These are phyloP conservation scores for Erucastrum elatum DNA, from an alignment of 345 rosid genomes.

Conservation along the genomic window DNA sequence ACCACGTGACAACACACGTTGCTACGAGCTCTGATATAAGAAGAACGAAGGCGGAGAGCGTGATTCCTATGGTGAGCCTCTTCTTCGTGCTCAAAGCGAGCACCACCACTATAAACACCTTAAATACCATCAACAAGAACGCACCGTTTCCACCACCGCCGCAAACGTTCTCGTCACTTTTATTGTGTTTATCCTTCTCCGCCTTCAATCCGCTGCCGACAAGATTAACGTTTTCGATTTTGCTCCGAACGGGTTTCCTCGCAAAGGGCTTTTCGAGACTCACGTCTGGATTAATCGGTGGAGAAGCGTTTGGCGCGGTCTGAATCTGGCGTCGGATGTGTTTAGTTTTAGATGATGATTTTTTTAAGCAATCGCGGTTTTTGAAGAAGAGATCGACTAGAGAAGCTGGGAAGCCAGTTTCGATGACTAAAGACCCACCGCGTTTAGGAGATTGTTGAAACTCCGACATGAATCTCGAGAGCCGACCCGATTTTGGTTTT, in stretches of 20 bases:
- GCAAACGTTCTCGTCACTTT: neutral
- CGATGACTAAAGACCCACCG: slow-evolving; percentile 37
- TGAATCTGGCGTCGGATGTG: slow-evolving; percentile 25
- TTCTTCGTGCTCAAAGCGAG: slow-evolving; percentile 54
- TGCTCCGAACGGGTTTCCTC: neutral
- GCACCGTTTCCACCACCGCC: slow-evolving; percentile 1
- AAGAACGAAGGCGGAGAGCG: slow-evolving; percentile 58
- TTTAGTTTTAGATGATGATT: slow-evolving; percentile 43
- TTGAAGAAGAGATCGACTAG: slow-evolving; percentile 77
- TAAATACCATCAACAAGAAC: slow-evolving; percentile 39
- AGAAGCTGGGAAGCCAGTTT: slow-evolving; percentile 88
- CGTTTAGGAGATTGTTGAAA: slow-evolving; percentile 61
- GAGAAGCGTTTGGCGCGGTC: slow-evolving; percentile 29
- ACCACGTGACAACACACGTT: slow-evolving; percentile 32
- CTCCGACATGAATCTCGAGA: slow-evolving; percentile 67
- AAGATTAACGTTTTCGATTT: slow-evolving; percentile 5
- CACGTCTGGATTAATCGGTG: neutral
- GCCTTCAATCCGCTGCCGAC: neutral
- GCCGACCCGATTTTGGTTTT: slow-evolving; percentile 39
- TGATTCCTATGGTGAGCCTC: slow-evolving; percentile 54
- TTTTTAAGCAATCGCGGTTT: slow-evolving; percentile 68
- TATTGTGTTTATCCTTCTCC: neutral
- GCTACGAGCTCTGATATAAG: slow-evolving; percentile 48
- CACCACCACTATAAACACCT: slow-evolving; percentile 46
- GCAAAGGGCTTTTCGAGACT: neutral